Evolutionary conservation across 2,329 filamentous ascomycete species (phyloP).

Genomic region (Nemania serpens): DNA sequence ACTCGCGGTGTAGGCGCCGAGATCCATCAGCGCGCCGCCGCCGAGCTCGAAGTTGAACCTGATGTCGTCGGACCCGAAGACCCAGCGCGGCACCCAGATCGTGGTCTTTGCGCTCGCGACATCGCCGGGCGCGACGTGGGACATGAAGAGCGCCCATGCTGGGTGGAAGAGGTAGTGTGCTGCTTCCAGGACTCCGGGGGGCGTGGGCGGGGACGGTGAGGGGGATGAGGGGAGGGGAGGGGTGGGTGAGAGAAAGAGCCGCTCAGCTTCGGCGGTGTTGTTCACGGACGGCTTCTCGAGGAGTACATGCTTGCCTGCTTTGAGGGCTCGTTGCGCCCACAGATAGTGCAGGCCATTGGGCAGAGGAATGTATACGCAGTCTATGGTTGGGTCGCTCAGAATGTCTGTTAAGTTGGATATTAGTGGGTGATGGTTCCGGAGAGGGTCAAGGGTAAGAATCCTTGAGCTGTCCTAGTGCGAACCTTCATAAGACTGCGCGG

Average conservation of each 20-base stretch:
- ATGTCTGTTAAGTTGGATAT: constrained; percentile 36
- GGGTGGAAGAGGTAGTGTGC: constrained; percentile 58
- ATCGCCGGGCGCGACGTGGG: constrained; percentile 44
- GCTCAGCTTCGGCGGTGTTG: constrained; percentile 50
- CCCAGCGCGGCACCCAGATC: constrained; percentile 39
- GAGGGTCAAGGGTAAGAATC: too few species aligned
- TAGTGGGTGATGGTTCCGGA: background rate
- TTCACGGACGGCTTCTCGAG: constrained; percentile 58
- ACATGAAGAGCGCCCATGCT: constrained; percentile 49
- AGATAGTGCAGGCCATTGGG: constrained; percentile 50
- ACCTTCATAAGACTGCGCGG: constrained; percentile 56
- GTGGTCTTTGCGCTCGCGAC: constrained; percentile 43
- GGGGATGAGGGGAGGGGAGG: constrained; percentile 39
- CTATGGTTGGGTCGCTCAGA: constrained; percentile 49
- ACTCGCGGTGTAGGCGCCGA: constrained; percentile 44
- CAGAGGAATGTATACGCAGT: constrained; percentile 57
- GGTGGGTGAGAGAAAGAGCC: constrained; percentile 49
- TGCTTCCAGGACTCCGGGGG: constrained; percentile 57
- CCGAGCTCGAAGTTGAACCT: constrained; percentile 49
- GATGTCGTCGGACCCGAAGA: constrained; percentile 48
- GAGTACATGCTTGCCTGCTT: constrained; percentile 58
- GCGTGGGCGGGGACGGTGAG: constrained; percentile 39
- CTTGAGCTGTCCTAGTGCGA: background rate
- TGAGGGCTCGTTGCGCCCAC: constrained; percentile 54
- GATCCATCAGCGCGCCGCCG: constrained; percentile 48